Evolutionary conservation across 1,139 yeast genomes (phyloP).

Genomic region (Blastobotrys apis): DNA sequence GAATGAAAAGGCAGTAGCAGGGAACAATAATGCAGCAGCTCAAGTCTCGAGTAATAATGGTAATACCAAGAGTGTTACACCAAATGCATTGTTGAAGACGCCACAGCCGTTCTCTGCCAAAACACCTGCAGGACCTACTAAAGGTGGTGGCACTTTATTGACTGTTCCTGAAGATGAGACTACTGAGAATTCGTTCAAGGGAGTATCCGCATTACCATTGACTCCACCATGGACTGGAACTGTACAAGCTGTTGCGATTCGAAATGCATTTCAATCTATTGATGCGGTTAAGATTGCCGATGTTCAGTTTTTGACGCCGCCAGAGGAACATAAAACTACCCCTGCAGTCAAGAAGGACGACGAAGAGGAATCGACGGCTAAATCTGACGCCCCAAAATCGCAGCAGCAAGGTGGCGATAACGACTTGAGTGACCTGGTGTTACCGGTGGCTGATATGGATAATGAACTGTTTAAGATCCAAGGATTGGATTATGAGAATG

Average conservation of each 20-base stretch:
- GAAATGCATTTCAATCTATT: slow-evolving; percentile 28
- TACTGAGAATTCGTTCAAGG: slow-evolving; percentile 8
- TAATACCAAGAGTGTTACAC: slow-evolving; percentile 20
- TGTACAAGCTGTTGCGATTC: slow-evolving; percentile 29
- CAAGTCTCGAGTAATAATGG: background rate
- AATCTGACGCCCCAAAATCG: no score
- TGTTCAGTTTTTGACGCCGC: slow-evolving; percentile 28
- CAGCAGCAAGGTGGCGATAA: background rate
- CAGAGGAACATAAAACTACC: slow-evolving; percentile 22
- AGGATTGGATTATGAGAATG: slow-evolving; percentile 20
- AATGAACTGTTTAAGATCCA: slow-evolving; percentile 13
- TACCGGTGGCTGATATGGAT: slow-evolving; percentile 18
- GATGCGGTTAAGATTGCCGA: slow-evolving; percentile 28
- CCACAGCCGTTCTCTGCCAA: slow-evolving; percentile 28
- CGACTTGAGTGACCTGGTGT: slow-evolving; percentile 6
- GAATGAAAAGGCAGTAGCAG: slow-evolving; percentile 8
- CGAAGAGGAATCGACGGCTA: no score
- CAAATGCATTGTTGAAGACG: slow-evolving; percentile 27
- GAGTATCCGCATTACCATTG: slow-evolving; percentile 13
- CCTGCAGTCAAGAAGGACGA: slow-evolving; percentile 8
- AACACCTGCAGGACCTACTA: slow-evolving; percentile 19
- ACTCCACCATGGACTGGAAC: slow-evolving; percentile 29
- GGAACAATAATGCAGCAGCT: slow-evolving; percentile 2
- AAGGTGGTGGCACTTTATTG: slow-evolving; percentile 13
- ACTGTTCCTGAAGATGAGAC: slow-evolving; percentile 23